Evolutionary conservation across 306 rosid genomes (phyloP).

Genomic region (Sesbania bispinosa): DNA sequence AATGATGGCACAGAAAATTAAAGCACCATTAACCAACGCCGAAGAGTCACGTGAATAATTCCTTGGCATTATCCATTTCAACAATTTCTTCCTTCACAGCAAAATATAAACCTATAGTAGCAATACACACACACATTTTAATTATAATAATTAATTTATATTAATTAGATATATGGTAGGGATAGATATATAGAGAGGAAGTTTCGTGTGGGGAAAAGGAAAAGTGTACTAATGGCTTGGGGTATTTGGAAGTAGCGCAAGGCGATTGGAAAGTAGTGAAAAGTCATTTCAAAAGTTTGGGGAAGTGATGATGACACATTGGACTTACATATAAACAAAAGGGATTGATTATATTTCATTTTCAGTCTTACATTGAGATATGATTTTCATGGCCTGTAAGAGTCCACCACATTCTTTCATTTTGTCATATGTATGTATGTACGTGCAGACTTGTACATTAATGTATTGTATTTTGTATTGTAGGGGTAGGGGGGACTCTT

Average conservation of each 20-base stretch:
- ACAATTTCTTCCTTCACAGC: slow-evolving; percentile 15
- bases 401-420: slow-evolving; percentile 8
- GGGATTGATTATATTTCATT: neutral
- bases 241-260: neutral
- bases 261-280: slow-evolving; percentile 11
- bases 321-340: neutral
- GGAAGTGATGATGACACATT: slow-evolving; percentile 16
- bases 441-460: neutral
- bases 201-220: slow-evolving; percentile 42
- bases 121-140: neutral
- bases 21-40: neutral
- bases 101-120: neutral
- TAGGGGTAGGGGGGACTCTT: neutral
- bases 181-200: neutral
- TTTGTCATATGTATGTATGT: neutral
- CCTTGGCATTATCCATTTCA: slow-evolving; percentile 2
- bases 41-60: neutral
- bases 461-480: neutral
- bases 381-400: neutral
- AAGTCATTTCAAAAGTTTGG: slow-evolving; percentile 5
- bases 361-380: neutral
- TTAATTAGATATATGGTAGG: neutral
- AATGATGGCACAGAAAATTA: neutral
- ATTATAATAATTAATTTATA: no score
- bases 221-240: slow-evolving; percentile 15